Conservation (phyloP, 306 rosid genomes). For the Luffa acutangula region DNA sequence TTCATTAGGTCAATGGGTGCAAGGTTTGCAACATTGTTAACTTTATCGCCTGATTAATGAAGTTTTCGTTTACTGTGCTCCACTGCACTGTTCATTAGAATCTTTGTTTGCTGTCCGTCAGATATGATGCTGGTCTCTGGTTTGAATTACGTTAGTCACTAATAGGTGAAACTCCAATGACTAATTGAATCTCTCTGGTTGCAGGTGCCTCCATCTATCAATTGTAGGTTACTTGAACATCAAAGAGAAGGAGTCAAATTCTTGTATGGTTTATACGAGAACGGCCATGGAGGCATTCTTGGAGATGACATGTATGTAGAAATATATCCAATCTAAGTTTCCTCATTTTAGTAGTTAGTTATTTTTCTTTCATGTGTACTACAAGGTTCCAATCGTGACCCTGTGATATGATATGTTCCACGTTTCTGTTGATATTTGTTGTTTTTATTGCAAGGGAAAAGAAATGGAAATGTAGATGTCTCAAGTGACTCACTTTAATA, state of each 20-base stretch:
- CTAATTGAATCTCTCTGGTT: not conserved
- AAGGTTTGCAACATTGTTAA: not conserved
- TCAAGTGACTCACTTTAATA: not conserved
- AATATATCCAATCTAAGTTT: not conserved
- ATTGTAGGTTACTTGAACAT: conserved; percentile 85
- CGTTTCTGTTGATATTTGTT: not conserved
- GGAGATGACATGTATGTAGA: conserved; percentile 89
- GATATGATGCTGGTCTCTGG: not conserved
- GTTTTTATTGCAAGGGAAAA: not conserved
- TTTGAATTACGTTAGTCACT: not conserved
- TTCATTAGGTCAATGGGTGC: not conserved
- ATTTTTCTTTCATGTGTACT: not conserved
- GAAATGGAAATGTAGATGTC: not conserved
- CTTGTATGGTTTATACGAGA: conserved; percentile 61
- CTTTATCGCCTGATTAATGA: not conserved
- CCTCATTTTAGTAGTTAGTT: not conserved
- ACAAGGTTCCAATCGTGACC: not conserved
- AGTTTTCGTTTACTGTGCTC: not conserved
- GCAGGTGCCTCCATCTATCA: conserved; percentile 88
- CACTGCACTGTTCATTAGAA: not conserved
- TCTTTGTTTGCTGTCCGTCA: not conserved
- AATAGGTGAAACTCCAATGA: not conserved
- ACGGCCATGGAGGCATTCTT: conserved; percentile 88
- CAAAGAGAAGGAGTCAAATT: conserved; percentile 79
- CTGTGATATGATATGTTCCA: not conserved